Percentiles rank a stretch among this genome's conserved stretches.
Evolutionary conservation across 2,329 filamentous ascomycete genomes (phyloP).

Genomic region (Rhynchosporium agropyri): DNA sequence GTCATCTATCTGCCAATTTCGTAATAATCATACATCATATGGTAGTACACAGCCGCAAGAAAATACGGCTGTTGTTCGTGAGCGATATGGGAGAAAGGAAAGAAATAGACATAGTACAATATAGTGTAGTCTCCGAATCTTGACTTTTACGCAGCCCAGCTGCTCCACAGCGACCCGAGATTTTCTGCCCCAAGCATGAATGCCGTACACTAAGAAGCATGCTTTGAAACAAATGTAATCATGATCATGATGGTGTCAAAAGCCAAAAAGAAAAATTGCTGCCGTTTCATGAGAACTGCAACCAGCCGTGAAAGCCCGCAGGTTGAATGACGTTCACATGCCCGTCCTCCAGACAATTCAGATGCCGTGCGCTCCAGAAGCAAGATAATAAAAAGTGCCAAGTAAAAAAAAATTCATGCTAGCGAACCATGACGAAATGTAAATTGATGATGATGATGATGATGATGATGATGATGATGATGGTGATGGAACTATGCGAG

Average conservation of each 20-base stretch:
- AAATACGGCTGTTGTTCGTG: neutral
- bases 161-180: neutral
- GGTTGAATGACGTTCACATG: slow-evolving; percentile 3
- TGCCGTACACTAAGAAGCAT: slow-evolving; percentile 12
- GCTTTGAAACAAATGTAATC: neutral
- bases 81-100: neutral
- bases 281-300: neutral
- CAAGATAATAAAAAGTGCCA: neutral
- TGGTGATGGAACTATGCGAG: slow-evolving; percentile 5
- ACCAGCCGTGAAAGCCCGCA: neutral
- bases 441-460: too few relatives aligned
- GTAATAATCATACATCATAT: slow-evolving; percentile 10
- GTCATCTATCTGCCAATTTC: neutral
- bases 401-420: neutral
- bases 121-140: neutral
- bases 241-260: neutral
- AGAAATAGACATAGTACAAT: slow-evolving; percentile 6
- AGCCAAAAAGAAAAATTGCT: neutral
- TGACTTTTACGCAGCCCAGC: slow-evolving; percentile 11
- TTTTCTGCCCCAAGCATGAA: neutral
- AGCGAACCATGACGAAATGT: slow-evolving; percentile 7
- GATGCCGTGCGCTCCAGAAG: neutral
- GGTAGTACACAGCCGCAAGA: slow-evolving; percentile 17
- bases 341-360: slow-evolving; percentile 3
- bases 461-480: too few relatives aligned